A percentile compares a stretch with the other conserved stretches of the same genome.
Evolutionary conservation across 2,329 filamentous ascomycete genomes (phyloP).

Genomic region (Verruconis gallopava): DNA sequence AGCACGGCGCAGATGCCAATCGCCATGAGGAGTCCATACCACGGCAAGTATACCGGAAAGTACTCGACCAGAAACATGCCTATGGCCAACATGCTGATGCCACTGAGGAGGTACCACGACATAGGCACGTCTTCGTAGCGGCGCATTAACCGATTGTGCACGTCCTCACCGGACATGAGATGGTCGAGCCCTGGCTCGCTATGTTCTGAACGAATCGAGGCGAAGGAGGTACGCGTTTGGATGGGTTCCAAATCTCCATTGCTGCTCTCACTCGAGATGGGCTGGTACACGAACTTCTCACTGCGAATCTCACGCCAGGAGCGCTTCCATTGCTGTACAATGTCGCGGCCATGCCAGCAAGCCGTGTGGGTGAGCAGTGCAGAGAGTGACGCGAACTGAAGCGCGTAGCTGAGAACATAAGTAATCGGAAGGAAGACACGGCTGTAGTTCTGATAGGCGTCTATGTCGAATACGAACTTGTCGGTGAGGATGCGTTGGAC

Average conservation of each 20-base stretch:
- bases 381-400: conserved; percentile 73
- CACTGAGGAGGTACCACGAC: conserved; percentile 67
- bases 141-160: conserved; percentile 74
- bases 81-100: conserved; percentile 60
- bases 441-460: conserved; percentile 69
- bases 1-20: conserved; percentile 66
- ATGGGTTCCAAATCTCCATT: neutral
- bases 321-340: conserved; percentile 61
- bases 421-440: conserved; percentile 77
- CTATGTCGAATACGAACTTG: conserved; percentile 64
- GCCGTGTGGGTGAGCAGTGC: conserved; percentile 68
- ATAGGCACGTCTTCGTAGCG: conserved; percentile 71
- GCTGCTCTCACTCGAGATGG: conserved; percentile 1
- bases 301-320: conserved; percentile 50
- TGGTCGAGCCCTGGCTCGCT: conserved; percentile 29
- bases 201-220: conserved; percentile 13
- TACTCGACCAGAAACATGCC: conserved; percentile 80
- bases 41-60: conserved; percentile 70
- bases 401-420: conserved; percentile 73
- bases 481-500: conserved; percentile 66
- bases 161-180: conserved; percentile 60
- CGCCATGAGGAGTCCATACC: conserved; percentile 73
- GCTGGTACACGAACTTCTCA: conserved; percentile 20
- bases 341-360: conserved; percentile 76
- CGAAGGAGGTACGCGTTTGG: neutral